phyloP scores from a whole-genome alignment of 768 basidiomycete genomes.

The Termitomyces sp. region DNA sequence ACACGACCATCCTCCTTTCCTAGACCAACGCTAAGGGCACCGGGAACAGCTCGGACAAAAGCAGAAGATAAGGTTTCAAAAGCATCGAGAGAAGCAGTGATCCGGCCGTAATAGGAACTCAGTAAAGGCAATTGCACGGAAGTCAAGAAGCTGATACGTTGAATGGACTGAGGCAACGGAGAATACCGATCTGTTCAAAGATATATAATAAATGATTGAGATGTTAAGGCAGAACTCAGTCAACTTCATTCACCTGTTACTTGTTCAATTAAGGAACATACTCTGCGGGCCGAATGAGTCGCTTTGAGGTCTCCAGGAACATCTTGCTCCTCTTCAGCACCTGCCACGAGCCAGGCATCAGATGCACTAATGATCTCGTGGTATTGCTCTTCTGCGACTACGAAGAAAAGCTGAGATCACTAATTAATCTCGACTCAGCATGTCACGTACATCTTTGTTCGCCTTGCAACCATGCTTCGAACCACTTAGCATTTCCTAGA shows the following conservation, averaged over 20 bases:
- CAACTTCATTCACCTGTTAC: conserved; percentile 63
- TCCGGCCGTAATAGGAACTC: conserved; percentile 68
- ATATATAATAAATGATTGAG: background rate
- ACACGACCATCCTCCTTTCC: conserved; percentile 35
- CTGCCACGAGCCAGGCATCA: conserved; percentile 83
- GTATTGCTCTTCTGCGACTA: conserved; percentile 88
- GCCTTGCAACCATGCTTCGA: conserved; percentile 82
- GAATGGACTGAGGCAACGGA: conserved; percentile 70
- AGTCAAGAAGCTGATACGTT: conserved; percentile 81
- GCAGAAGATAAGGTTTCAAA: conserved; percentile 89
- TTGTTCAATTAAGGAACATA: conserved; percentile 86
- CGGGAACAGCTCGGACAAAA: conserved; percentile 88
- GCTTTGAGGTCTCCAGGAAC: conserved; percentile 48
- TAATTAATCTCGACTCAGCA: background rate
- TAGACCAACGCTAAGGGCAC: conserved; percentile 69
- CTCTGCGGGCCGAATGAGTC: conserved; percentile 77
- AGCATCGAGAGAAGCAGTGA: conserved; percentile 84
- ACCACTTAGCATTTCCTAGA: conserved; percentile 84
- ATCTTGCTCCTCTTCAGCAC: conserved; percentile 44
- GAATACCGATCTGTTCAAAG: conserved; percentile 77
- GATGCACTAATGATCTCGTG: conserved; percentile 72
- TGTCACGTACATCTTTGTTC: conserved; percentile 82
- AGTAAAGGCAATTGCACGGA: conserved; percentile 83
- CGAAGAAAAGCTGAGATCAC: background rate
- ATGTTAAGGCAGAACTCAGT: background rate